Base-by-base conservation (phyloP, 305 asterid genomes). In the Petunia hybrid region DNA sequence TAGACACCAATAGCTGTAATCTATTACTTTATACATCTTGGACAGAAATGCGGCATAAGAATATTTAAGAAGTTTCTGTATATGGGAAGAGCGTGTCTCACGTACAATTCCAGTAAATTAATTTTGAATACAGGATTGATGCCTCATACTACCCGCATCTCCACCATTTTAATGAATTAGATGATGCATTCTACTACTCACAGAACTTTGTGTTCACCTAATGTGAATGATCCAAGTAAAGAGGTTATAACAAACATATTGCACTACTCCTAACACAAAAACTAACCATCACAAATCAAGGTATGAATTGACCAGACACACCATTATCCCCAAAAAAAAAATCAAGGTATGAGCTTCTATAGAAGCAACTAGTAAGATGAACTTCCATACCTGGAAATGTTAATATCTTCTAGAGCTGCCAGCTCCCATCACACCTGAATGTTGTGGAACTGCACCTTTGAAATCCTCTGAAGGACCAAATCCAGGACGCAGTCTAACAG, bases 331-430 rank as follows among this genome's bases (percentile, higher is more conserved):
- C 10, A 31, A 31, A 59, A 40, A 69, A 59, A 40, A 69, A 80
- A 35, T 51, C 51, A 66, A 66, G 38, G 46, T 71, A 80, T 16
- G 53, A 67, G 55, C 63, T 66, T 62, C 66, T 16, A 56, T 66
- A 80, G 41, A n/a, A 71, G 76, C 57, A 66, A 57, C 64, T 71
- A 57, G 64, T 62, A 7, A 80, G 51, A 53, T 80, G 39, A 66
- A 59, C 64, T 8, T 62, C 70, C 65, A 63, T 85, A 93, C 97
- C 93, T 86, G 86, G 55, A 83, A 77, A 81, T 80, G 84, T 64
- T 88, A 92, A 77, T 87, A 89, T 88, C 97, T 90, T 84, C 89
- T 89, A 46, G 86, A 85, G 88, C 91, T 90, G 69, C 91, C 89
- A 82, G 83, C 82, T 81, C 90, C 78, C 57, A 62, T 62, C 71